These are phyloP conservation scores for Fusarium marasasianum DNA, from an alignment of 2,329 filamentous ascomycete genomes.

Conservation along the genomic window DNA sequence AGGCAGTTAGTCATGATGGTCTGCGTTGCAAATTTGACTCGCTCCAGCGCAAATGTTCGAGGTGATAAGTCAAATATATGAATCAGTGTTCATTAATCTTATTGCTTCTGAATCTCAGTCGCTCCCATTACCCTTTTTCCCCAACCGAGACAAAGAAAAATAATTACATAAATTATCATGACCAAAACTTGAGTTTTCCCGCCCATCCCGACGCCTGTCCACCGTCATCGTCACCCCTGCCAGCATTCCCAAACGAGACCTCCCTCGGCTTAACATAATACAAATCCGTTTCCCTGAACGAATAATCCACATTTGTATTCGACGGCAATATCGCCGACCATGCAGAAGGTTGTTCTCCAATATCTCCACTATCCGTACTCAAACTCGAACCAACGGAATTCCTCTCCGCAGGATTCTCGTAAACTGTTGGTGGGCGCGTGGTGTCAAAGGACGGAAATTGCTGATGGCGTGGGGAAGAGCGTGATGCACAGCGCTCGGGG, in stretches of 20 bases:
- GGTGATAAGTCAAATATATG: fast-evolving
- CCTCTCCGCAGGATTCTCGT: background rate
- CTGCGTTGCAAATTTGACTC: no score
- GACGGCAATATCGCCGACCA: constrained; percentile 25
- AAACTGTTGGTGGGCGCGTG: background rate
- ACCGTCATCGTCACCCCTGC: background rate
- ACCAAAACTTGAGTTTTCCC: constrained; percentile 19
- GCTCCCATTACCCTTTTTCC: background rate
- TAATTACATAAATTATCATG: background rate
- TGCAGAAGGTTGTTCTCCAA: background rate
- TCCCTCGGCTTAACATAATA: constrained; percentile 43
- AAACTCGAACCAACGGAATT: background rate
- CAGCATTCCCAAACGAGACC: constrained; percentile 28
- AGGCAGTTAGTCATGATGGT: fast-evolving
- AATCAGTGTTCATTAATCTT: background rate
- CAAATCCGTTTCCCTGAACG: constrained; percentile 49
- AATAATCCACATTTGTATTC: constrained; percentile 46
- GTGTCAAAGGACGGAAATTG: background rate
- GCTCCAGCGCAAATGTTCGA: background rate
- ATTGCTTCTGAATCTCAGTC: background rate
- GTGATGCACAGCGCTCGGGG: background rate
- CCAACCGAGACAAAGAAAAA: background rate
- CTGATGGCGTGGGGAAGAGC: background rate
- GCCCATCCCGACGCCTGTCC: background rate
- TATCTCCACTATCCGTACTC: background rate